A percentile compares a stretch with the other conserved stretches of the same genome.
Conservation (phyloP, 352 stramenopile species). For the Pythium dissimile region DNA sequence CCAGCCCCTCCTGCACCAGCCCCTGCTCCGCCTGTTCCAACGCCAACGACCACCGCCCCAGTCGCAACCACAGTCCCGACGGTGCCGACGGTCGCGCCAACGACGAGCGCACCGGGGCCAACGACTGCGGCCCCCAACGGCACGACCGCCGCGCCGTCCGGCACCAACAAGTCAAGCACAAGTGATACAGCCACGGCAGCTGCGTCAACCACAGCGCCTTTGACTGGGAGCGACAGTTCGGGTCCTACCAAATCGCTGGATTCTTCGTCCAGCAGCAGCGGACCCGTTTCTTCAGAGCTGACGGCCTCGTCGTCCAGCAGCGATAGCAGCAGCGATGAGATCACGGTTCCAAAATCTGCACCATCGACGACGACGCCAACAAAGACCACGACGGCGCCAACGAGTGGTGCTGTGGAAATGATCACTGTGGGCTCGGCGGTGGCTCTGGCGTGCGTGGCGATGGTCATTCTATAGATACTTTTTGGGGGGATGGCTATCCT, state of each 20-base stretch:
- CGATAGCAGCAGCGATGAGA: background rate
- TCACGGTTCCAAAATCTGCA: background rate
- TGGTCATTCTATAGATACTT: slow-evolving; percentile 4
- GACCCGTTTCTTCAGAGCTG: background rate
- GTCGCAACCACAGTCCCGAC: background rate
- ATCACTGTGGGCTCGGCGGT: slow-evolving; percentile 5
- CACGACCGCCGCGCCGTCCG: background rate
- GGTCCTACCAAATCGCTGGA: too few relatives aligned
- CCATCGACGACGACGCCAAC: background rate
- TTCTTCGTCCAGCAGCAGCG: too few relatives aligned
- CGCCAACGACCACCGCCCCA: background rate
- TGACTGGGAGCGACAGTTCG: too few relatives aligned
- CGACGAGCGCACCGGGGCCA: background rate
- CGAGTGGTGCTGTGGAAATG: background rate
- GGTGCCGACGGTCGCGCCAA: background rate
- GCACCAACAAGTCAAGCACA: too few relatives aligned
- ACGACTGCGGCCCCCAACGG: background rate
- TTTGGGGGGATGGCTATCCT: background rate
- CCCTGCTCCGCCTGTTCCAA: background rate
- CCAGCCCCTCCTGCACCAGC: background rate
- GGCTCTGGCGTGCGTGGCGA: background rate
- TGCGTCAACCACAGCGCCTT: too few relatives aligned
- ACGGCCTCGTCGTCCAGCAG: background rate
- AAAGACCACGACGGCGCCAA: background rate
- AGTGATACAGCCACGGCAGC: too few relatives aligned